Evolutionary conservation across 306 rosid genomes (phyloP).

Genomic region (Carpinus fangiana): DNA sequence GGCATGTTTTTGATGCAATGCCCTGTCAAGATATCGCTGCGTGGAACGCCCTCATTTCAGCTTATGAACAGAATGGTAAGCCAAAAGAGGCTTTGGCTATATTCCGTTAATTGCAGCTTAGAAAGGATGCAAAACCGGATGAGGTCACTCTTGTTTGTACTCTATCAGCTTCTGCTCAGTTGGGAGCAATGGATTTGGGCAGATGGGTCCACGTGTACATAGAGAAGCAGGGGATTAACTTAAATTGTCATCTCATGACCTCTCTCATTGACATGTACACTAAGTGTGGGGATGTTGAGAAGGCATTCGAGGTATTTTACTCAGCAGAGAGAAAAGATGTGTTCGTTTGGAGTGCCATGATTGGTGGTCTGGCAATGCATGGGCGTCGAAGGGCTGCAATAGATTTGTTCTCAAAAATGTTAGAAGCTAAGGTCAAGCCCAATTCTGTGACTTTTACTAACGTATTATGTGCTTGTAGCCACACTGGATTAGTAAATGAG

Average conservation of each 20-base stretch:
- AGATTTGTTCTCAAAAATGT: constrained; percentile 51
- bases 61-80: constrained; percentile 60
- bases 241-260: constrained; percentile 52
- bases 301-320: constrained; percentile 51
- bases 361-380: constrained; percentile 66
- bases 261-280: constrained; percentile 70
- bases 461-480: constrained; percentile 63
- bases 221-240: constrained; percentile 45
- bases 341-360: constrained; percentile 67
- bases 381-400: constrained; percentile 55
- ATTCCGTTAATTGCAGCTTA: constrained; percentile 51
- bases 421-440: constrained; percentile 55
- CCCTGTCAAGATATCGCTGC: constrained; percentile 57
- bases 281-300: constrained; percentile 62
- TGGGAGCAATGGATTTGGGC: constrained; percentile 68
- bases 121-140: constrained; percentile 48
- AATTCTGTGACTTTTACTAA: constrained; percentile 63
- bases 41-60: constrained; percentile 62
- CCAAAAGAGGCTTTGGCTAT: constrained; percentile 63
- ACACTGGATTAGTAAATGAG: too few relatives aligned
- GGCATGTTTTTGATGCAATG: constrained; percentile 38
- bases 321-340: constrained; percentile 53
- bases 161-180: constrained; percentile 61
- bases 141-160: constrained; percentile 59
- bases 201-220: constrained; percentile 54